Percentiles rank a stretch among this genome's conserved stretches.
These are phyloP conservation scores for Furcasterigmium furcatum DNA, from an alignment of 2,329 filamentous ascomycete species.

Conservation along the genomic window DNA sequence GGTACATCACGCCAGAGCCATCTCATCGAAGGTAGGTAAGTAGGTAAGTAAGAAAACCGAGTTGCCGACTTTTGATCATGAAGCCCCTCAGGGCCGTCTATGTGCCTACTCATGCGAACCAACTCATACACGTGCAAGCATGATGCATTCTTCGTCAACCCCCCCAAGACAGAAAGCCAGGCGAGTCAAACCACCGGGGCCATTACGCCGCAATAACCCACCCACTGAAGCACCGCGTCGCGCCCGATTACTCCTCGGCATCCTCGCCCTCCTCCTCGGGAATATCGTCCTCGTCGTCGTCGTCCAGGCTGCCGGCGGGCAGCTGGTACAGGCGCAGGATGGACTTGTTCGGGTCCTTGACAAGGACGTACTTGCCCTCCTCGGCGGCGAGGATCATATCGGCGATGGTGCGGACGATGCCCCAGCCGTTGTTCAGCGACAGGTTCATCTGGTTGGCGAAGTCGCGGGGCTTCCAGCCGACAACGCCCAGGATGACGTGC, in stretches of 20 bases:
- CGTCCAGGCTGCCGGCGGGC: conserved; percentile 83
- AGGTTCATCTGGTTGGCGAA: conserved; percentile 98
- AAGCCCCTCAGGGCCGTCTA: conserved; percentile 1
- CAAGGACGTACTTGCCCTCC: conserved; percentile 77
- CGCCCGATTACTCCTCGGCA: conserved; percentile 23
- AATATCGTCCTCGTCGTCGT: conserved; percentile 59
- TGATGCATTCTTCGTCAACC: neutral
- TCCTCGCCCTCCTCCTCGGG: conserved; percentile 46
- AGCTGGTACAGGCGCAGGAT: conserved; percentile 93
- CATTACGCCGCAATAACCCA: neutral
- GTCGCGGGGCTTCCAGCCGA: conserved; percentile 97
- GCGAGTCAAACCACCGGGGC: neutral
- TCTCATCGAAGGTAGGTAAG: too few species aligned
- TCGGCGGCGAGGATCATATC: conserved; percentile 83
- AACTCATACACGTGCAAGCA: conserved; percentile 2
- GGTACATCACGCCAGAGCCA: too few species aligned
- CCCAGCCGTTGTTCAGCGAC: conserved; percentile 95
- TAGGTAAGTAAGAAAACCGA: conserved; percentile 1
- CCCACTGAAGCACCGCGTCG: neutral
- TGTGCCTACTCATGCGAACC: neutral
- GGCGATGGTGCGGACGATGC: conserved; percentile 95
- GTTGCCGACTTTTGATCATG: conserved; percentile 3
- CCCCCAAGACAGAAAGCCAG: neutral
- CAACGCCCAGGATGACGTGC: conserved; percentile 91
- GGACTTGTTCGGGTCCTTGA: conserved; percentile 95